These are phyloP conservation scores for Ambispora gerdemannii DNA, from an alignment of 192 early-diverging fungal species.

Conservation along the genomic window DNA sequence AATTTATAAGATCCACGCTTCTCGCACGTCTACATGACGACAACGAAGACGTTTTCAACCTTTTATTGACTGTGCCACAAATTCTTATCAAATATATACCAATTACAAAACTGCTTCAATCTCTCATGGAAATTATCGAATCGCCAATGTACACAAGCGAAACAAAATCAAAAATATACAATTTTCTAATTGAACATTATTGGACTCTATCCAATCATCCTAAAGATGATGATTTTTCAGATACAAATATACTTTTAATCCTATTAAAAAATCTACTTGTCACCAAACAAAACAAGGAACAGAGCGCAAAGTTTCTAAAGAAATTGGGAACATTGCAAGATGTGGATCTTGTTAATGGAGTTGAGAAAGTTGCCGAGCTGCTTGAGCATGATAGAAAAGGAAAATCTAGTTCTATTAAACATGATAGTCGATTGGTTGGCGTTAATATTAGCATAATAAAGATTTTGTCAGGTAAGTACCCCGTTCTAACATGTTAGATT, in stretches of 20 bases:
- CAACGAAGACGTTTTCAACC: conserved; percentile 44
- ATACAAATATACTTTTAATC: background rate
- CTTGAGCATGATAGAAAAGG: too few relatives aligned
- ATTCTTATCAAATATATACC: conserved; percentile 28
- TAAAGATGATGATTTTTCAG: too few relatives aligned
- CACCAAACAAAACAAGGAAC: background rate
- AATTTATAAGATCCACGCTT: conserved; percentile 50
- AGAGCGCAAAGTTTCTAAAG: background rate
- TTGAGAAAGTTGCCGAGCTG: background rate
- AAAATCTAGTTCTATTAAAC: too few relatives aligned
- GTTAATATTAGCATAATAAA: conserved; percentile 38
- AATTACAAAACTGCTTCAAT: conserved; percentile 33
- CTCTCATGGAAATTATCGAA: conserved; percentile 32
- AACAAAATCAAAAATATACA: conserved; percentile 25
- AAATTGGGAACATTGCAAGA: background rate
- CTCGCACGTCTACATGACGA: conserved; percentile 51
- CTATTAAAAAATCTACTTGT: background rate
- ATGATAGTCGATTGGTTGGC: conserved; percentile 18
- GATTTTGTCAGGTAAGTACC: conserved; percentile 36
- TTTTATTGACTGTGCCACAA: conserved; percentile 41
- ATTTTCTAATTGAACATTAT: background rate
- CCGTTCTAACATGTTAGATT: too few relatives aligned
- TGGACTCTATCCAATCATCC: background rate
- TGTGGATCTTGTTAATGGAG: background rate
- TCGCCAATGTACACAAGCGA: conserved; percentile 18